Evolutionary conservation across 2,329 filamentous ascomycete species (phyloP).

Genomic region (Cytospora paraplurivora): DNA sequence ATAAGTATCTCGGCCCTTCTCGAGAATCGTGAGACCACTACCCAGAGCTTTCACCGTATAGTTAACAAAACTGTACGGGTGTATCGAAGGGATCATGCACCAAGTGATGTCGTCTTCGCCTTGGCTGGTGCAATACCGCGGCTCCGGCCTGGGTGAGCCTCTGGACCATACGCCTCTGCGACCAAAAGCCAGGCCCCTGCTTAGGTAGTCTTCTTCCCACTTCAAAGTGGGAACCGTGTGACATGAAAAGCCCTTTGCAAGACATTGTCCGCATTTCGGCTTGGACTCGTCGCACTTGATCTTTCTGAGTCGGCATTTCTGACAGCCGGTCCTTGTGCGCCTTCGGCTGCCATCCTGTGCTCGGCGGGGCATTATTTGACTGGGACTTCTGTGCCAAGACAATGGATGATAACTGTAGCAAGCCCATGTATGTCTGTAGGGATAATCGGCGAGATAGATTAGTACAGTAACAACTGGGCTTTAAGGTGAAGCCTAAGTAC

Average conservation of each 20-base stretch:
- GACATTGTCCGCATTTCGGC: constrained; percentile 25
- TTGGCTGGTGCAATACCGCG: constrained; percentile 19
- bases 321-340: constrained; percentile 20
- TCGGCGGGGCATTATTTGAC: constrained; percentile 3
- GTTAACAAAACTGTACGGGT: constrained; percentile 28
- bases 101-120: neutral
- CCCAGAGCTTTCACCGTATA: neutral
- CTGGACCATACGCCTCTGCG: constrained; percentile 44
- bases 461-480: too few species aligned
- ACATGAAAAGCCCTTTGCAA: constrained; percentile 11
- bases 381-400: neutral
- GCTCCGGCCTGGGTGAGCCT: constrained; percentile 29
- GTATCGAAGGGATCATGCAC: constrained; percentile 26
- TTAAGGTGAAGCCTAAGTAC: too few species aligned
- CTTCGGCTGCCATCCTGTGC: constrained; percentile 1
- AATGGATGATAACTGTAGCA: neutral
- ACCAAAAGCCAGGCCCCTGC: constrained; percentile 45
- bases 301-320: constrained; percentile 23
- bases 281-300: constrained; percentile 25
- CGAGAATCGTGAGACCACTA: neutral
- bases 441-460: too few species aligned
- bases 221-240: constrained; percentile 27
- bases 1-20: neutral
- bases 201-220: constrained; percentile 42
- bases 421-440: neutral